These are phyloP conservation scores for Moesziomyces antarcticus DNA, from an alignment of 1,284 basidiomycete genomes.

Conservation along the genomic window DNA sequence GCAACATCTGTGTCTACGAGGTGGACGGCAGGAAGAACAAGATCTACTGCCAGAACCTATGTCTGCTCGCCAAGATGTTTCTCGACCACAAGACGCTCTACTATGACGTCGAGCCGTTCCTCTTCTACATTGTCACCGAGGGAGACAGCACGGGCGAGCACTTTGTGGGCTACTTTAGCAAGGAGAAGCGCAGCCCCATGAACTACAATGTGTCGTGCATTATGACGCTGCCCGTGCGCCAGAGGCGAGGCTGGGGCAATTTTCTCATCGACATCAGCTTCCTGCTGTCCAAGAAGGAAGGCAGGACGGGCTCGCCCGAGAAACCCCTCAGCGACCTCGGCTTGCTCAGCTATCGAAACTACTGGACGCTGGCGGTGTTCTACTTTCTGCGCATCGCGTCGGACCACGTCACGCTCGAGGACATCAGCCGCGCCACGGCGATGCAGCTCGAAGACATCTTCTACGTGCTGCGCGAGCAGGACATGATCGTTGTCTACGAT, in stretches of 20 bases:
- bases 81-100: slow-evolving; percentile 99
- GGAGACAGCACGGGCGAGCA: slow-evolving; percentile 87
- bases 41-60: slow-evolving; percentile 99
- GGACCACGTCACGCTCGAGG: slow-evolving; percentile 70
- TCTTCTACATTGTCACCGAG: slow-evolving; percentile 98
- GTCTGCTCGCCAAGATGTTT: slow-evolving; percentile 98
- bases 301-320: slow-evolving; percentile 95
- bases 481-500: slow-evolving; percentile 76
- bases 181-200: slow-evolving; percentile 95
- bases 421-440: slow-evolving; percentile 85
- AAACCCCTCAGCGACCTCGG: slow-evolving; percentile 97
- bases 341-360: slow-evolving; percentile 89
- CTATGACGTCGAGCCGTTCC: slow-evolving; percentile 98
- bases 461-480: slow-evolving; percentile 79
- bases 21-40: slow-evolving; percentile 99
- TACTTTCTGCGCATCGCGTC: slow-evolving; percentile 56
- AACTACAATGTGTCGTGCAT: slow-evolving; percentile 96
- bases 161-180: slow-evolving; percentile 98
- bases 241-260: slow-evolving; percentile 90
- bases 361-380: slow-evolving; percentile 94
- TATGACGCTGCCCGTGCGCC: slow-evolving; percentile 96
- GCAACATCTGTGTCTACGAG: slow-evolving; percentile 89
- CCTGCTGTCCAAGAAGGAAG: slow-evolving; percentile 93
- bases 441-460: slow-evolving; percentile 92
- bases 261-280: slow-evolving; percentile 87